Evolutionary conservation across 768 basidiomycete species (phyloP).

Genomic region (Imleria badia): DNA sequence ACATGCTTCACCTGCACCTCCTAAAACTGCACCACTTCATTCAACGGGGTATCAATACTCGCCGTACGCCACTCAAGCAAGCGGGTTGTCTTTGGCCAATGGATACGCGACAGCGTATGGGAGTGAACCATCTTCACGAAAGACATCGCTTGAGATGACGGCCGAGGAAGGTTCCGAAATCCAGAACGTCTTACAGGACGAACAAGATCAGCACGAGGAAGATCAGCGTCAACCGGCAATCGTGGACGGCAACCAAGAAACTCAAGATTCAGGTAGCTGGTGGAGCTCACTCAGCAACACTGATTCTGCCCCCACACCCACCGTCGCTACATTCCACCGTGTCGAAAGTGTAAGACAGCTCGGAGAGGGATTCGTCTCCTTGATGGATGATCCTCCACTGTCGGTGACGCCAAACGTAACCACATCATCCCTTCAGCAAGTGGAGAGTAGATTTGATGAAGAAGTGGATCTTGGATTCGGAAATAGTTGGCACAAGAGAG

Average conservation of each 20-base stretch:
- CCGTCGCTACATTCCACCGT: conserved; percentile 61
- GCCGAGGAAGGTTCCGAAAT: conserved; percentile 25
- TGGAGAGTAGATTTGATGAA: conserved; percentile 34
- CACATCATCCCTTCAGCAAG: conserved; percentile 11
- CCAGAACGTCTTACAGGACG: neutral
- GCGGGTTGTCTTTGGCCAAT: conserved; percentile 33
- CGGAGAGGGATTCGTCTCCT: conserved; percentile 71
- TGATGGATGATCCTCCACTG: conserved; percentile 67
- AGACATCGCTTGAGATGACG: conserved; percentile 32
- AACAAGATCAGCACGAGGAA: conserved; percentile 9
- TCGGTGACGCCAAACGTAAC: conserved; percentile 33
- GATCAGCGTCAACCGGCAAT: neutral
- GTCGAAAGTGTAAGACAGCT: conserved; percentile 45
- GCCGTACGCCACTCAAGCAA: conserved; percentile 28
- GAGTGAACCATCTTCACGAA: conserved; percentile 29
- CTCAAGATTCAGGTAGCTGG: conserved; percentile 50
- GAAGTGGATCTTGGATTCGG: conserved; percentile 90
- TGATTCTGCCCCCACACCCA: conserved; percentile 57
- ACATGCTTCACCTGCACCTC: conserved; percentile 53
- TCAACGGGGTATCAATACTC: conserved; percentile 30
- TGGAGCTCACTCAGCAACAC: conserved; percentile 56
- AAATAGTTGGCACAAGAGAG: conserved; percentile 54
- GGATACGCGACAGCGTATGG: conserved; percentile 38
- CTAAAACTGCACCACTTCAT: conserved; percentile 53
- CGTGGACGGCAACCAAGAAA: conserved; percentile 34